A percentile compares a stretch with the other conserved stretches of the same genome.
Evolutionary conservation across 768 basidiomycete species (phyloP).

Genomic region (Phylloporus scabripes): DNA sequence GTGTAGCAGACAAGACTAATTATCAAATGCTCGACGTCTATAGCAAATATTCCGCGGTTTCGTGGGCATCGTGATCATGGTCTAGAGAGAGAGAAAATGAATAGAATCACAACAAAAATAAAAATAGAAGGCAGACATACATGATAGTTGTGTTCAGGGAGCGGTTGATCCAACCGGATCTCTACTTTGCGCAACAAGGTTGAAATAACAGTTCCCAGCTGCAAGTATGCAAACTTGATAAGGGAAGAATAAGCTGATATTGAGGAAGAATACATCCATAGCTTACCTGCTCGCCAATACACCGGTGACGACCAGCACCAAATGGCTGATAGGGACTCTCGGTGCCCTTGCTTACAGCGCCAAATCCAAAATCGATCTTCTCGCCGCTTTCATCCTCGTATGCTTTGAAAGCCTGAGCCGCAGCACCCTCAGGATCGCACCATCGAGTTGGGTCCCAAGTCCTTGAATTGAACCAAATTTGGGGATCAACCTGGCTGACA

Average conservation of each 20-base stretch:
- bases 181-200: slow-evolving; percentile 75
- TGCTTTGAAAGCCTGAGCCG: slow-evolving; percentile 67
- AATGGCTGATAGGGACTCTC: slow-evolving; percentile 97
- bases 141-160: slow-evolving; percentile 88
- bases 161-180: slow-evolving; percentile 50
- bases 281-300: slow-evolving; percentile 82
- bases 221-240: slow-evolving; percentile 85
- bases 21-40: slow-evolving; percentile 58
- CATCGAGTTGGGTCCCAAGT: slow-evolving; percentile 82
- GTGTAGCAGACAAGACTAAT: slow-evolving; percentile 7
- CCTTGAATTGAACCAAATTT: slow-evolving; percentile 67
- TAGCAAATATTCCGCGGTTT: slow-evolving; percentile 59
- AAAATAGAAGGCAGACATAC: slow-evolving; percentile 41
- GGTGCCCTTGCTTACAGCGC: slow-evolving; percentile 92
- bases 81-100: slow-evolving; percentile 41
- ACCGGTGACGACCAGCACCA: slow-evolving; percentile 93
- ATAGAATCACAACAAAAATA: not conserved
- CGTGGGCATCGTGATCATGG: slow-evolving; percentile 91
- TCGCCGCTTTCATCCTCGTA: slow-evolving; percentile 76
- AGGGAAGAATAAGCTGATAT: slow-evolving; percentile 3
- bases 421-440: slow-evolving; percentile 79
- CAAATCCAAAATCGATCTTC: slow-evolving; percentile 95
- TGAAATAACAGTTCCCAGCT: slow-evolving; percentile 78
- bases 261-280: not conserved
- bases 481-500: slow-evolving; percentile 81